Base-by-base conservation (phyloP, 441 rosid species). In the Hypseocharis bilobata region DNA sequence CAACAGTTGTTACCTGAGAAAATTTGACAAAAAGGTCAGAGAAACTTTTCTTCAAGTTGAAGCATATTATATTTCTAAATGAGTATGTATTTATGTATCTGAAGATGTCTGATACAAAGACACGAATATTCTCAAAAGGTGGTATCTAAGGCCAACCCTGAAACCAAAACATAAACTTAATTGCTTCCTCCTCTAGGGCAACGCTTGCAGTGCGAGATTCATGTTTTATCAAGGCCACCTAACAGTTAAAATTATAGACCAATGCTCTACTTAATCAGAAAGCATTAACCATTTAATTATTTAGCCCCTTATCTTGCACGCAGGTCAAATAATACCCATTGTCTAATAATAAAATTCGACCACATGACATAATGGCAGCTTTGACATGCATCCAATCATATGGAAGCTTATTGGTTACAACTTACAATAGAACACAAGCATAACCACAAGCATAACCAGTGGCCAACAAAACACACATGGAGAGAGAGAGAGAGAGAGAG, bases 1-100 rank as follows among this genome's bases (percentile, higher is more conserved):
- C 96, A 55, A 83, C 96, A 45, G 74, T 75, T 27, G 63, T 34
- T 61, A 93, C 91, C 97, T 93, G 85, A 68, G 70, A 82, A 69
- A 69, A 74, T 49, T 60, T 54, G 55, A 32, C 25, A 14, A 42
- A 10, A 27, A 28, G 49, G 28, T 72, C 51, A 78, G 69, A 63
- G 62, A 4, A 51, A 59, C 14, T 20, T 25, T 6, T 42, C 20
- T 10, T 16, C 5, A 27, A 57, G 59, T 26, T 19, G 20, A 66
- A 49, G 44, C 8, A 55, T 4, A 59, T 1, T 23, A 56, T 17
- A 34, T 57, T 32, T 8, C 8, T 38, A 68, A 61, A 26, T 4
- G 11, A 29, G 28, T 17, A 44, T 7, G 5, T 17, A 14, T 14
- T 11, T 65, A 67, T 36, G 40, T 13, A 36, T 36, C 11, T 36